Evolutionary conservation across 2,329 filamentous ascomycete genomes (phyloP).

Genomic region (Cryphonectria carpinicola): DNA sequence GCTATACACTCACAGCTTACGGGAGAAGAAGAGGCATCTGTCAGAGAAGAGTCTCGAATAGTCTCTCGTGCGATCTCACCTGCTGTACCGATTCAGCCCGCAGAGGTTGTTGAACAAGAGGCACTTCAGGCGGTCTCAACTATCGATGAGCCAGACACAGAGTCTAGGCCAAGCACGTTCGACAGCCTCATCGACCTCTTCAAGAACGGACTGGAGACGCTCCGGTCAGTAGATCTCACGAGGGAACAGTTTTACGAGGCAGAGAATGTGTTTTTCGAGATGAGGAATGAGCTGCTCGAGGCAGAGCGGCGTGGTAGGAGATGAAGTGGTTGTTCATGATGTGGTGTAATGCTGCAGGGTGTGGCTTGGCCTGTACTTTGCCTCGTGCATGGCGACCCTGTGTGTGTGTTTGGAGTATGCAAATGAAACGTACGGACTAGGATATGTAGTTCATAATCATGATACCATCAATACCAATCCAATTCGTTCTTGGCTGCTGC

Average conservation of each 20-base stretch:
- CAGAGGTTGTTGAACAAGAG: conserved; percentile 16
- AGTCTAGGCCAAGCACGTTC: conserved; percentile 37
- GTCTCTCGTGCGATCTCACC: conserved; percentile 4
- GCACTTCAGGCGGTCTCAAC: not conserved
- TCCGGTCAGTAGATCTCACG: conserved; percentile 63
- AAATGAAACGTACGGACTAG: conserved; percentile 1
- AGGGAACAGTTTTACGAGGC: conserved; percentile 70
- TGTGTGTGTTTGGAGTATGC: not conserved
- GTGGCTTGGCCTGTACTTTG: not conserved
- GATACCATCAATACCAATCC: not conserved
- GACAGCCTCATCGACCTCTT: conserved; percentile 59
- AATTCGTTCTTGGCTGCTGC: not conserved
- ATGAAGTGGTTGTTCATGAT: conserved; percentile 13
- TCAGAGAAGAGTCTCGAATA: conserved; percentile 9
- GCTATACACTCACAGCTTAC: conserved; percentile 28
- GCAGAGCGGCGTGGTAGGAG: conserved; percentile 64
- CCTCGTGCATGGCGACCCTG: not conserved
- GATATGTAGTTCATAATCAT: conserved; percentile 5
- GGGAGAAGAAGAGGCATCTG: conserved; percentile 22
- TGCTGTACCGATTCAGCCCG: conserved; percentile 6
- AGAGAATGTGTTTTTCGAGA: conserved; percentile 79
- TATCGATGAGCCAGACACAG: not conserved
- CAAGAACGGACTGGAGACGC: conserved; percentile 59
- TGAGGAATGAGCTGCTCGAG: conserved; percentile 73
- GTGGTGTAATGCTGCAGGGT: not conserved